Base-by-base conservation (phyloP, 1,284 basidiomycete species). In the Porphyrellus sp. region DNA sequence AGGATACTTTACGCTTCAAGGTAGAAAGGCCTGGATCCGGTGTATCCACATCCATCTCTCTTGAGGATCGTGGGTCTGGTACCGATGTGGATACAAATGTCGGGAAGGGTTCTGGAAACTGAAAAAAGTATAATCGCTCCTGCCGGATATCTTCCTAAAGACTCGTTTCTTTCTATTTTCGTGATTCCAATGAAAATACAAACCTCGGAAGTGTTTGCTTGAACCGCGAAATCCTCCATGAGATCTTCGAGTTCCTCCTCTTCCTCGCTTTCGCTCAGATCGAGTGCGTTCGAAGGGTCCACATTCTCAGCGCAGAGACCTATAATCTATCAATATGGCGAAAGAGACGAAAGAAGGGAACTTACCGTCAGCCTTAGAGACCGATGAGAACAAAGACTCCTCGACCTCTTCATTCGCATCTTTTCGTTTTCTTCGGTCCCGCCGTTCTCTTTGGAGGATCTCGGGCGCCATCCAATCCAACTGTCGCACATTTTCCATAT, bases 391-490 rank as follows among this genome's bases (percentile, higher is more conserved):
- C 7, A 59, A 63, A 48, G 52, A 33, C 40, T 78, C 77, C 59
- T 81, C 77, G 23, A 72, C 75, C 63, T 80, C 79, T 33, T 74
- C 65, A 46, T 78, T 79, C 44, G 57, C 60, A 5, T 47, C 53
- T 47, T 71, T 78, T 55, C 71, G 74, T 58, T 74, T 80, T 56
- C 73, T 74, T 47, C 61, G 60, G 30, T 68, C 64, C n/a, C 72
- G 72, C 37, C 71, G 74, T 60, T 84, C 83, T 59, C 79, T 84
- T 47, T 76, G 77, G 52, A 95, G 66, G 53, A 80, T 84, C 60
- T 93, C 91, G 1, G 93, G 93, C 3, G 93, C 93, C 78, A 90
- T 90, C 79, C 88, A 93, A 66, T 93, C 90, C 77, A 96, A 83
- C 52, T 80, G 74, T 40, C 81, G 75, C 13, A 97, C 86, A 52